A percentile compares a stretch with the other conserved stretches of the same genome.
phyloP scores from a whole-genome alignment of 352 stramenopile genomes.

The Discostella stelligera region DNA sequence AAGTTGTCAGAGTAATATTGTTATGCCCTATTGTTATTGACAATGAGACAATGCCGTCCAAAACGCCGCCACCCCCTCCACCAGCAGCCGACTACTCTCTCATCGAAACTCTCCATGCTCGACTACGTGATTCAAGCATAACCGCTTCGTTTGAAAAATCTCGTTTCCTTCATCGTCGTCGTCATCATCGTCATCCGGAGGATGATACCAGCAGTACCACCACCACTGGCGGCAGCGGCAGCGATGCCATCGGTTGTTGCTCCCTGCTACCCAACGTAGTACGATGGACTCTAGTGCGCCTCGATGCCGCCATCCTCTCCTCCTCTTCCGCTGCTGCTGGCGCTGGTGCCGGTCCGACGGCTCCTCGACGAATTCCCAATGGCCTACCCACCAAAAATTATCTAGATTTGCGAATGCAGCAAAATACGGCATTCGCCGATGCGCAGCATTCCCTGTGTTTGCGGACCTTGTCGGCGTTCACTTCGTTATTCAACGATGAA shows the following conservation, averaged over 20 bases:
- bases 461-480: slow-evolving; percentile 6
- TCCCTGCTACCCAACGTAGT: neutral
- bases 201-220: too few relatives aligned
- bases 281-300: neutral
- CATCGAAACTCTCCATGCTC: neutral
- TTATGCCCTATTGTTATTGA: too few relatives aligned
- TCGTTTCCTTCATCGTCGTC: neutral
- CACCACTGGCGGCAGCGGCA: neutral
- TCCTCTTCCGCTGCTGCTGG: neutral
- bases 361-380: neutral
- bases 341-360: neutral
- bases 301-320: neutral
- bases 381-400: slow-evolving; percentile 29
- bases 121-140: neutral
- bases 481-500: neutral
- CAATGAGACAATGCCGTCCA: neutral
- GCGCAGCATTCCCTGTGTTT: slow-evolving; percentile 17
- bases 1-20: too few relatives aligned
- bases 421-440: slow-evolving; percentile 43
- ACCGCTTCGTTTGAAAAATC: neutral
- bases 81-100: neutral
- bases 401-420: slow-evolving; percentile 37
- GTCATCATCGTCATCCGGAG: neutral
- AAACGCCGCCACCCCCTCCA: neutral
- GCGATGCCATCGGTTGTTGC: neutral